Evolutionary conservation across 2,329 filamentous ascomycete genomes (phyloP), one percentile per base, ranked within the genome.

Genomic region (Scleromitrula shiraiana): DNA sequence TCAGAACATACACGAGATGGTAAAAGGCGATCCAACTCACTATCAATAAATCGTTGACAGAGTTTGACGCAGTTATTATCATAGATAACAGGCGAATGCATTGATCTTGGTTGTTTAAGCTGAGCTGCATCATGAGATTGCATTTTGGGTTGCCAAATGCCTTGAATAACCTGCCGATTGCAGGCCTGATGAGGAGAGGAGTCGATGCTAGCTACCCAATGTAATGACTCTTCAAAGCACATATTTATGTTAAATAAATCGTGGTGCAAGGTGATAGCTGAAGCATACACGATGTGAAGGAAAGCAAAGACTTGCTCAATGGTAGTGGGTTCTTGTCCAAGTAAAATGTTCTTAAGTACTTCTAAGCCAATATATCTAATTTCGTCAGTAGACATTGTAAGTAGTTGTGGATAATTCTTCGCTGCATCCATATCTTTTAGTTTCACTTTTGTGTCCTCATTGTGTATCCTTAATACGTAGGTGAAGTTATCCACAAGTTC

Each of bases 281-380:
- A 45, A 8, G 59, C 57, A 37, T 54, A 61, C 17, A 56, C 57
- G 7, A 61, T 46, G 51, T 61, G 57, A 10, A 56, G 58, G 19
- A 60, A 59, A 4, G 57, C 54, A 43, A 60, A 61, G 10, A 56
- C 46, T 36, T 57, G 52, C 9, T 59, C 50, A 17, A 58, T 53
- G 8, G 57, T 51, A 9, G 54, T 56, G 27, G 59, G 58, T 26
- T 54, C 53, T 24, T 56, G 50, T n/a, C 54, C 55, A 43, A 58
- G 55, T 9, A 61, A 51, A 23, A 59, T 53, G 0, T 51, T 54
- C 19, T 50, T 50, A 8, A 61, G 40, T 4, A 53, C 56, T 27
- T 60, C 56, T 5, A 61, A 47, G 1, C 59, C 59, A 20, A 57
- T 56, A 4, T 55, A 57, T 14, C 53, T 46, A 39, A 59, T 54